Base-by-base conservation (phyloP, 306 rosid species). In the Vicia sativa region DNA sequence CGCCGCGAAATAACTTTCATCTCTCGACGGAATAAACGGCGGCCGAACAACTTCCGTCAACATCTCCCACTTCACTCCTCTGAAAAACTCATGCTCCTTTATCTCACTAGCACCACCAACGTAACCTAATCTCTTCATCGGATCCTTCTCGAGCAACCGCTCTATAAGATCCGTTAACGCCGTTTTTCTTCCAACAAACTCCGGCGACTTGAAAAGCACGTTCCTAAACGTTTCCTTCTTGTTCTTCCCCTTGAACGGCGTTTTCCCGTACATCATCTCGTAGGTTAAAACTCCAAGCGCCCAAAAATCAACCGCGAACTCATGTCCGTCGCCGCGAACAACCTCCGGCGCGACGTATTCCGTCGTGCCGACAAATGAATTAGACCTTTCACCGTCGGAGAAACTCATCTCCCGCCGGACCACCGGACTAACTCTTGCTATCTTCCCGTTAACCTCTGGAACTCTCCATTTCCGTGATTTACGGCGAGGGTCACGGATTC, bases 241-340 rank as follows among this genome's bases (percentile, higher is more conserved):
- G 16, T 59, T 83, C 81, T 69, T 86, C 11, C 96, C 97, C 72
- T 93, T 93, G n/a, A 93, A 93, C 81, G 99, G 99, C 70, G 99
- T 93, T 84, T 73, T 75, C 0, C 97, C 99, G 29, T 88, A 90
- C 2, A 90, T 2, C 88, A 89, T 84, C 89, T 93, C 99, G 83
- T 87, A 87, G 1, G 83, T 73, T 6, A 93, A 58, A 2, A 93
- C 77, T 2, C 99, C 99, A 0, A 93, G 70, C 57, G 90, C 97
- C 99, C 99, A 93, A 96, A 96, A 93, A 48, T 93, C 99, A 0
- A 93, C 99, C 14, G 97, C 85, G 71, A 93, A 93, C 74, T 88
- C 99, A 67, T 93, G 99, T 0, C 99, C 99, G 0, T 90, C 96
- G 3, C 97, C 99, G 4, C 92, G 84, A 0, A 93, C 81, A 2